Conservation (phyloP, 164 flowering plant species). For the Aristolochia contorta region DNA sequence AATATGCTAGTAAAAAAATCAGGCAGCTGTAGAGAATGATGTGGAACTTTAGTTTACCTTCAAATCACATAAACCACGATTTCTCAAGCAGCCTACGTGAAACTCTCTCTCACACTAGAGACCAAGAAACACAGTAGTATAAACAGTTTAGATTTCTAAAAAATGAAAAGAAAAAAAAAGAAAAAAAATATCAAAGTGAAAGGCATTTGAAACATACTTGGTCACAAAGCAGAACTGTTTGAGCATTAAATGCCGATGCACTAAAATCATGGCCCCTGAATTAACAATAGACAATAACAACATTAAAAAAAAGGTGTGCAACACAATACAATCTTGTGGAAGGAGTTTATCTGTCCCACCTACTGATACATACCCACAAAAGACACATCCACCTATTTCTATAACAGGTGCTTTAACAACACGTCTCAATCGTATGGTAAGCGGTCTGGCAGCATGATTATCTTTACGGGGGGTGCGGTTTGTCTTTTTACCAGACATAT, state of each 20-base stretch:
- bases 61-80: slow-evolving; percentile 54
- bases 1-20: neutral
- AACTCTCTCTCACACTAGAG: slow-evolving; percentile 84
- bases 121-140: slow-evolving; percentile 7
- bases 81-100: slow-evolving; percentile 83
- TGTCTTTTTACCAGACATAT: slow-evolving; percentile 21
- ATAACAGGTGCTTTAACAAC: slow-evolving; percentile 63
- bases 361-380: slow-evolving; percentile 55
- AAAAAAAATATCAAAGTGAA: neutral
- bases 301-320: neutral
- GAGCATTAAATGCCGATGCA: slow-evolving; percentile 49
- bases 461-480: slow-evolving; percentile 27
- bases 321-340: too few relatives aligned
- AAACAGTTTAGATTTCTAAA: neutral
- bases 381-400: slow-evolving; percentile 78
- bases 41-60: slow-evolving; percentile 39
- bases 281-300: neutral
- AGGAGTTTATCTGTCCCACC: too few relatives aligned
- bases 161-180: neutral
- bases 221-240: slow-evolving; percentile 84
- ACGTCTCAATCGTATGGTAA: slow-evolving; percentile 46
- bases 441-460: slow-evolving; percentile 23
- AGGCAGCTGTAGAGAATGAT: neutral
- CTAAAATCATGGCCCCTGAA: slow-evolving; percentile 71
- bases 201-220: slow-evolving; percentile 40